A percentile compares a stretch with the other conserved stretches of the same genome.
Conservation (phyloP, 192 early-diverging fungal genomes). For the Backusella circina region DNA sequence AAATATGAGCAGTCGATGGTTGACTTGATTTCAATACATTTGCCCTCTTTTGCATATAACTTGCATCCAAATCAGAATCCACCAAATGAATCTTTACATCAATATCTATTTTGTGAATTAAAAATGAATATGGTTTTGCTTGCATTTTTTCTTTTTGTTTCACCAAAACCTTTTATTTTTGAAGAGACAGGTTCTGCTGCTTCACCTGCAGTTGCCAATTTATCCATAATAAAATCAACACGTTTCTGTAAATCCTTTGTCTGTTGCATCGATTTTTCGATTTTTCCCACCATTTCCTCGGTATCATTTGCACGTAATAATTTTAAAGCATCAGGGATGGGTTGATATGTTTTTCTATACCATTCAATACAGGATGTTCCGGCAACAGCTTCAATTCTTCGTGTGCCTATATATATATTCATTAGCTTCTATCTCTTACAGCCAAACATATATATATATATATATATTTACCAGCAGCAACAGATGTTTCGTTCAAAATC, state of each 20-base stretch:
- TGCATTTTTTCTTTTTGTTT: background rate
- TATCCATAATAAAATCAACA: conserved; percentile 36
- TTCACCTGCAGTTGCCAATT: conserved; percentile 33
- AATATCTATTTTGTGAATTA: conserved; percentile 12
- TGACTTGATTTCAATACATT: conserved; percentile 39
- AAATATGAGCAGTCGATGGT: conserved; percentile 32
- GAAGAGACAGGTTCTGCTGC: conserved; percentile 4
- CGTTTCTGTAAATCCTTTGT: conserved; percentile 37
- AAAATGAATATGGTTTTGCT: no score
- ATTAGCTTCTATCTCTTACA: no score
- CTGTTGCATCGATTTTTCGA: conserved; percentile 40
- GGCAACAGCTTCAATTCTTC: conserved; percentile 60
- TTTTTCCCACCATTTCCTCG: conserved; percentile 37
- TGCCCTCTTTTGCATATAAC: conserved; percentile 41
- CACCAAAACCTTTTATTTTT: conserved; percentile 8
- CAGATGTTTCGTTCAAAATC: conserved; percentile 49
- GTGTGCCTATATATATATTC: conserved; percentile 32
- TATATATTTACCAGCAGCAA: conserved; percentile 60
- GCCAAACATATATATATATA: no score
- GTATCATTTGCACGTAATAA: conserved; percentile 35
- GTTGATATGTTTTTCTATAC: conserved; percentile 41
- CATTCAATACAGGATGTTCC: conserved; percentile 39
- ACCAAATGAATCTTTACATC: conserved; percentile 37
- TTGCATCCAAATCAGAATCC: conserved; percentile 33
- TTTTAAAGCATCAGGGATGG: conserved; percentile 37